These are phyloP conservation scores for Epichloe glyceriae DNA, from an alignment of 2,329 filamentous ascomycete genomes.

Conservation along the genomic window DNA sequence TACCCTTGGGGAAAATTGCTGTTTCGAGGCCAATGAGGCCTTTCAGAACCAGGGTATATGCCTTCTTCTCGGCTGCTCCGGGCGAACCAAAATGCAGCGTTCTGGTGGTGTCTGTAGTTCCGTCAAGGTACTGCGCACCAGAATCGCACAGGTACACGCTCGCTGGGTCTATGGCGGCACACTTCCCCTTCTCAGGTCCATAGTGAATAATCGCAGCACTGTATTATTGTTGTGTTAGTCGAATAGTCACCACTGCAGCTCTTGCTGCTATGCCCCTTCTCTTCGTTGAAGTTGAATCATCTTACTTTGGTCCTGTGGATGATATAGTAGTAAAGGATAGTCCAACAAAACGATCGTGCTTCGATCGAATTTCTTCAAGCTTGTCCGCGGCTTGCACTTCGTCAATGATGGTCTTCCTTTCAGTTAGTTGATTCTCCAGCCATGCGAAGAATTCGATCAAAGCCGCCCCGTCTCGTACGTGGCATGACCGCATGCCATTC, in stretches of 20 bases:
- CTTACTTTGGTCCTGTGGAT: conserved; percentile 67
- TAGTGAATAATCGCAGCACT: conserved; percentile 97
- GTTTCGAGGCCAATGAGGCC: conserved; percentile 82
- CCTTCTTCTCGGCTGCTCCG: conserved; percentile 68
- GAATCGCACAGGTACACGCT: conserved; percentile 93
- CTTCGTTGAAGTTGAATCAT: not conserved
- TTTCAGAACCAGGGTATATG: conserved; percentile 90
- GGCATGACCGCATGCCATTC: conserved; percentile 85
- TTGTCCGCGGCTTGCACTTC: conserved; percentile 90
- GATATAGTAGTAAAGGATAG: conserved; percentile 95
- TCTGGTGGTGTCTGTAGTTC: conserved; percentile 89
- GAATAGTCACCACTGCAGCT: not conserved
- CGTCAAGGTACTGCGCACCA: conserved; percentile 89
- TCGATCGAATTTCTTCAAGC: conserved; percentile 60
- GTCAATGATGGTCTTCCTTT: conserved; percentile 61
- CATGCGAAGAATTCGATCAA: conserved; percentile 90
- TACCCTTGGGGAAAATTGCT: conserved; percentile 86
- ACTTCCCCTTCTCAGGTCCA: conserved; percentile 71
- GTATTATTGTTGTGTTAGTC: not conserved
- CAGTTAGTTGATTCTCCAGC: conserved; percentile 78
- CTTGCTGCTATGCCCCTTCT: not conserved
- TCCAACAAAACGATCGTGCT: conserved; percentile 65
- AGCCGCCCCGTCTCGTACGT: conserved; percentile 85
- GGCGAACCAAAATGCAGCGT: conserved; percentile 87
- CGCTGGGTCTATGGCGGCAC: conserved; percentile 69